These are phyloP conservation scores for Alternaria hordeiaustralica DNA, from an alignment of 2,329 filamentous ascomycete species.

Conservation along the genomic window DNA sequence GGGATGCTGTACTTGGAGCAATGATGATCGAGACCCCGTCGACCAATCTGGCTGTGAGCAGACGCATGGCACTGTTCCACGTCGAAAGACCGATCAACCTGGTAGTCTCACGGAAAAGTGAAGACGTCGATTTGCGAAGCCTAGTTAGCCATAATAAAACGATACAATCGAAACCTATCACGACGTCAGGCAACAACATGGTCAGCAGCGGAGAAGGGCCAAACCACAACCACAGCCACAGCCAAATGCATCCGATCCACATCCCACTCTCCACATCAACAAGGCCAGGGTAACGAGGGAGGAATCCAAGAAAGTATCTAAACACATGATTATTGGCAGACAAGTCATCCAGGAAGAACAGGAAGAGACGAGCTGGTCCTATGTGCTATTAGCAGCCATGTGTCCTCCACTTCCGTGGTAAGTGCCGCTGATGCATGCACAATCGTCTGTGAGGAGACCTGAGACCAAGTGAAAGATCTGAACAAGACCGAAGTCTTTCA, in stretches of 20 bases:
- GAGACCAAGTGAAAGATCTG: slow-evolving; percentile 26
- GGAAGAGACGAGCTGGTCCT: slow-evolving; percentile 27
- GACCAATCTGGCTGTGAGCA: too few species aligned
- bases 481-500: slow-evolving; percentile 19
- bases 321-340: slow-evolving; percentile 23
- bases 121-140: too few species aligned
- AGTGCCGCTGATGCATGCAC: slow-evolving; percentile 2
- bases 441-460: slow-evolving; percentile 12
- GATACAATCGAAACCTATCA: slow-evolving; percentile 12
- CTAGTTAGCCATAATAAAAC: neutral
- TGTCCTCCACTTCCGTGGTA: slow-evolving; percentile 17
- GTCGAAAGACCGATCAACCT: too few species aligned
- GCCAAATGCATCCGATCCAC: neutral
- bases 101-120: too few species aligned
- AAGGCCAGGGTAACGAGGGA: slow-evolving; percentile 5
- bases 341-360: slow-evolving; percentile 14
- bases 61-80: too few species aligned
- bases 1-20: too few species aligned
- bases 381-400: slow-evolving; percentile 32
- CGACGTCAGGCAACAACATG: slow-evolving; percentile 17
- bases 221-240: slow-evolving; percentile 14
- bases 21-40: too few species aligned
- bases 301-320: slow-evolving; percentile 11
- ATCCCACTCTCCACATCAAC: slow-evolving; percentile 7
- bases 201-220: slow-evolving; percentile 10